Evolutionary conservation across 2,329 filamentous ascomycete species (phyloP).

Genomic region (Hymenoscyphus albidus): DNA sequence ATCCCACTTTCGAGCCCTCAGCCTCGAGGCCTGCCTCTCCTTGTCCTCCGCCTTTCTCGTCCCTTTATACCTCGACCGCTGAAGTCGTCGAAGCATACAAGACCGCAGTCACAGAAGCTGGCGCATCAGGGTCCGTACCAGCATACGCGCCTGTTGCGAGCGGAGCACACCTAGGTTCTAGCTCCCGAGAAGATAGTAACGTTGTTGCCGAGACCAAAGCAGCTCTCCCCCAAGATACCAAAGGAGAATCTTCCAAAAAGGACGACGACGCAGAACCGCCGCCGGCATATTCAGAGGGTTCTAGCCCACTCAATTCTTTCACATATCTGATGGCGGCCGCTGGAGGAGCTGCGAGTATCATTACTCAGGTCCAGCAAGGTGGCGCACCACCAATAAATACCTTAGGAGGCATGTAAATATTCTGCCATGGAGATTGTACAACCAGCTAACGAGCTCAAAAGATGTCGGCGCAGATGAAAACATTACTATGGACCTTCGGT

Average conservation of each 20-base stretch:
- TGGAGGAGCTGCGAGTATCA: conserved; percentile 95
- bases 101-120: conserved; percentile 36
- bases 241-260: conserved; percentile 71
- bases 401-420: conserved; percentile 64
- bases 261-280: conserved; percentile 85
- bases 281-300: conserved; percentile 92
- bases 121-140: conserved; percentile 43
- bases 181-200: conserved; percentile 36
- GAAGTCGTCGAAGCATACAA: conserved; percentile 38
- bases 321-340: conserved; percentile 97
- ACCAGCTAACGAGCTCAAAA: conserved; percentile 35
- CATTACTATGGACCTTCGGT: conserved; percentile 92
- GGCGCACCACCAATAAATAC: conserved; percentile 82
- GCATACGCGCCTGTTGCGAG: conserved; percentile 49
- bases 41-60: conserved; percentile 56
- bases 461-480: conserved; percentile 88
- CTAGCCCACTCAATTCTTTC: conserved; percentile 87
- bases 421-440: conserved; percentile 4
- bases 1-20: conserved; percentile 51
- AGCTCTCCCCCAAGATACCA: conserved; percentile 76
- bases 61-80: conserved; percentile 48
- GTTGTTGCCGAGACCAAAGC: conserved; percentile 73
- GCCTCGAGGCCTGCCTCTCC: conserved; percentile 41
- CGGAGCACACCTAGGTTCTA: conserved; percentile 32
- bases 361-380: conserved; percentile 96